These are phyloP conservation scores for Kodamaea derodonti DNA, from an alignment of 1,139 yeast species.

Conservation along the genomic window DNA sequence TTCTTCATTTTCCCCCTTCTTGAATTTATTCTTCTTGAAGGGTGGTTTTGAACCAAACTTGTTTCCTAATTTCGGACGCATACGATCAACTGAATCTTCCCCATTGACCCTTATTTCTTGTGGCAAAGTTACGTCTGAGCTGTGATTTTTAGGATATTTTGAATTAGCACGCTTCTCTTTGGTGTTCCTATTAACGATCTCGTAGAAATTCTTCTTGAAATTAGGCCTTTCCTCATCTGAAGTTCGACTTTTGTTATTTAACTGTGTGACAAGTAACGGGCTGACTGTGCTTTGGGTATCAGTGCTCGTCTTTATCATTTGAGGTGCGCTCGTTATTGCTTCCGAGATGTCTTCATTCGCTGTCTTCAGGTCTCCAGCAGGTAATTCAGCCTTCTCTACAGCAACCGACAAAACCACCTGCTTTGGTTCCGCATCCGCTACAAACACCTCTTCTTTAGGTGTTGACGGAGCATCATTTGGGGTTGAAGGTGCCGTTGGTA, in stretches of 20 bases:
- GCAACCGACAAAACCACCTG: not conserved
- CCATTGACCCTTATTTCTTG: not conserved
- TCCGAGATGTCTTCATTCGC: not conserved
- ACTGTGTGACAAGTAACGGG: no score
- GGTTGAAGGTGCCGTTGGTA: slow-evolving; percentile 7
- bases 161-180: slow-evolving; percentile 1
- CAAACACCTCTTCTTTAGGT: not conserved
- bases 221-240: slow-evolving; percentile 26
- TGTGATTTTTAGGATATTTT: not conserved
- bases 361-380: not conserved
- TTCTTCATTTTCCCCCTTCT: slow-evolving; percentile 1
- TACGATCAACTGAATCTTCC: not conserved
- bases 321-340: no score
- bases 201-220: slow-evolving; percentile 31
- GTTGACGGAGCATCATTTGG: not conserved
- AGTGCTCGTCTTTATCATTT: not conserved
- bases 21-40: not conserved
- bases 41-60: not conserved
- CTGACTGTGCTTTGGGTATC: not conserved
- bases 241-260: not conserved
- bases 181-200: slow-evolving; percentile 19
- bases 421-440: not conserved
- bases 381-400: not conserved
- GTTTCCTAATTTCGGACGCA: not conserved
- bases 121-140: not conserved